These are phyloP conservation scores for Ogataea nonfermentans DNA, from an alignment of 805 yeast genomes.

Conservation along the genomic window DNA sequence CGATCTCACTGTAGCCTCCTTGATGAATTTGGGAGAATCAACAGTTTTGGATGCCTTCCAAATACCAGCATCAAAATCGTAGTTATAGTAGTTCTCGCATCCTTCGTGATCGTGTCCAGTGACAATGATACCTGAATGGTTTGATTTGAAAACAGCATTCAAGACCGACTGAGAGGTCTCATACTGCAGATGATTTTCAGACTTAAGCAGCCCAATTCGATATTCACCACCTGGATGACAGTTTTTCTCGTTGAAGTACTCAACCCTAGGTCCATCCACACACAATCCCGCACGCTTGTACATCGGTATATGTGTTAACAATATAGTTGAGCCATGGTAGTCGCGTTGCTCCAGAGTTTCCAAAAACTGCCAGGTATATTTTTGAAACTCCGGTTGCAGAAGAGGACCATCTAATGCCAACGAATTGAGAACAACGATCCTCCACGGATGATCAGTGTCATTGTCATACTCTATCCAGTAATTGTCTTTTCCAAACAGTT, in stretches of 20 bases:
- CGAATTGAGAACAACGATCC: conserved; percentile 85
- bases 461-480: conserved; percentile 70
- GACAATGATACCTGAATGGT: conserved; percentile 72
- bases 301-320: conserved; percentile 88
- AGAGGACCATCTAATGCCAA: conserved; percentile 90
- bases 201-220: conserved; percentile 67
- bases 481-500: conserved; percentile 80
- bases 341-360: conserved; percentile 51
- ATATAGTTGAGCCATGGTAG: conserved; percentile 75
- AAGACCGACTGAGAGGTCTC: conserved; percentile 67
- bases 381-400: conserved; percentile 64
- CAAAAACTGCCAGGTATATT: conserved; percentile 72
- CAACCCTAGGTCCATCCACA: conserved; percentile 77
- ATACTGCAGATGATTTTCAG: conserved; percentile 79
- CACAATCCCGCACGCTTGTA: conserved; percentile 81
- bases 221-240: conserved; percentile 54
- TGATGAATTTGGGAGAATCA: conserved; percentile 40
- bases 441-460: conserved; percentile 69
- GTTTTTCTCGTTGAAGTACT: conserved; percentile 52
- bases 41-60: conserved; percentile 60
- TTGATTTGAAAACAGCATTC: conserved; percentile 64
- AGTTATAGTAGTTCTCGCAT: conserved; percentile 69
- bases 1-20: conserved; percentile 83
- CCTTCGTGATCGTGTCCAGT: conserved; percentile 98
- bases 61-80: conserved; percentile 36